Conservation (phyloP, 1,139 yeast genomes). For the Yamadazyma siamensis region DNA sequence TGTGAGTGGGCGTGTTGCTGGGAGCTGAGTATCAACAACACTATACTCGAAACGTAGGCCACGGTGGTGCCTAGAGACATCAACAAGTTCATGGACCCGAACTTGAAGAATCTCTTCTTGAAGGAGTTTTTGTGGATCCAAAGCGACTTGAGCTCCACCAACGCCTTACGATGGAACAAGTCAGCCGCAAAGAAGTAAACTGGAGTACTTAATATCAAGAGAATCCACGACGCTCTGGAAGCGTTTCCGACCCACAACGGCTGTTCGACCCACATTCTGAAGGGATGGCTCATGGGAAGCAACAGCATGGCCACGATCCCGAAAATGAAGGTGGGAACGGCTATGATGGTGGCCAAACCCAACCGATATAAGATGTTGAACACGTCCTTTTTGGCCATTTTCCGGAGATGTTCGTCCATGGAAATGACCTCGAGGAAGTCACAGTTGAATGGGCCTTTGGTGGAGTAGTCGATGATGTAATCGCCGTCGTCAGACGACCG, state of each 20-base stretch:
- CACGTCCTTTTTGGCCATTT: constrained; percentile 49
- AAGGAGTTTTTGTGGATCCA: constrained; percentile 59
- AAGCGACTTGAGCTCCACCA: constrained; percentile 52
- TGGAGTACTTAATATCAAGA: constrained; percentile 65
- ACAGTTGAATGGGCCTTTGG: constrained; percentile 40
- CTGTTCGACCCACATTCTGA: constrained; percentile 54
- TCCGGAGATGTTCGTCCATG: constrained; percentile 61
- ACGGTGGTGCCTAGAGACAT: constrained; percentile 73
- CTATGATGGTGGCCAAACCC: constrained; percentile 31
- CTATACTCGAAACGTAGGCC: constrained; percentile 68
- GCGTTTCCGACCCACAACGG: constrained; percentile 67
- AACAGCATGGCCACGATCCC: constrained; percentile 70
- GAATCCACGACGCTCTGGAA: constrained; percentile 61
- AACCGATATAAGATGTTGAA: constrained; percentile 45
- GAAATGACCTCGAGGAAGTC: constrained; percentile 56
- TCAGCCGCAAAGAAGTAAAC: constrained; percentile 75
- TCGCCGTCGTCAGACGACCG: constrained; percentile 23
- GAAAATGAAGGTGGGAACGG: constrained; percentile 67
- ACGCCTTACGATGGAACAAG: constrained; percentile 64
- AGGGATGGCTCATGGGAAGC: constrained; percentile 38
- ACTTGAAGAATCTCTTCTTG: constrained; percentile 55
- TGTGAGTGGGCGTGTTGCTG: constrained; percentile 21
- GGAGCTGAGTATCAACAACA: constrained; percentile 50
- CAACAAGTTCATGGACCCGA: constrained; percentile 75
- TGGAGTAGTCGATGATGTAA: constrained; percentile 20